phyloP scores from a whole-genome alignment of 345 rosid genomes.

The Combretum micranthum region DNA sequence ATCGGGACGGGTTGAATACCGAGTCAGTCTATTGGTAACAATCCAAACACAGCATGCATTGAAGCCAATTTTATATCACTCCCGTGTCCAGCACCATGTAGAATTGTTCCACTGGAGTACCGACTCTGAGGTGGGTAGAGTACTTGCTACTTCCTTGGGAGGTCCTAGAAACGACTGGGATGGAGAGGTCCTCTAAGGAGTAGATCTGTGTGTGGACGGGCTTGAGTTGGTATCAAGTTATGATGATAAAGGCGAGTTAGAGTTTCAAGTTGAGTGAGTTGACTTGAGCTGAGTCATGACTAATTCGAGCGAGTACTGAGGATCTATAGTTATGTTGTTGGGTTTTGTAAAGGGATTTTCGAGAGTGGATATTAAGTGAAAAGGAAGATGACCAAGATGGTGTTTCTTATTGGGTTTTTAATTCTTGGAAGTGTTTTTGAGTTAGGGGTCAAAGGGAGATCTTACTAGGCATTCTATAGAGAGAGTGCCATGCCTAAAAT shows the following conservation, averaged over 20 bases:
- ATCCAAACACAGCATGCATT: constrained; percentile 69
- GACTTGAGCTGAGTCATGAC: constrained; percentile 72
- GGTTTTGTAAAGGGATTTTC: constrained; percentile 39
- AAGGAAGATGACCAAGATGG: constrained; percentile 27
- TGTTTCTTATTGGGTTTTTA: no score
- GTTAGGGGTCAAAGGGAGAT: constrained; percentile 11
- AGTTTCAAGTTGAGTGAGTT: constrained; percentile 31
- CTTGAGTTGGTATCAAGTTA: constrained; percentile 40
- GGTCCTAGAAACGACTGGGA: constrained; percentile 66
- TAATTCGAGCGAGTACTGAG: constrained; percentile 51
- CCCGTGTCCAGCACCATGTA: constrained; percentile 38
- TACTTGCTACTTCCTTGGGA: constrained; percentile 93
- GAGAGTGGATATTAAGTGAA: constrained; percentile 50
- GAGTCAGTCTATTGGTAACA: constrained; percentile 91
- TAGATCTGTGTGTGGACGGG: constrained; percentile 26
- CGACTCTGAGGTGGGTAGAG: constrained; percentile 73
- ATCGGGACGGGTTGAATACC: constrained; percentile 48
- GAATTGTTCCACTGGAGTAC: constrained; percentile 56
- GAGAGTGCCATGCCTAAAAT: constrained; percentile 14
- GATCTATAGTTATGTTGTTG: constrained; percentile 46
- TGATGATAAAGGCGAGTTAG: constrained; percentile 34
- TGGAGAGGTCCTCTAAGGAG: constrained; percentile 42
- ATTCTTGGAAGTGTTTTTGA: no score
- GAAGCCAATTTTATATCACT: constrained; percentile 81
- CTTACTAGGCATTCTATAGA: constrained; percentile 5